Evolutionary conservation across 305 asterid genomes (phyloP).

Genomic region (Fraxinus ornus): DNA sequence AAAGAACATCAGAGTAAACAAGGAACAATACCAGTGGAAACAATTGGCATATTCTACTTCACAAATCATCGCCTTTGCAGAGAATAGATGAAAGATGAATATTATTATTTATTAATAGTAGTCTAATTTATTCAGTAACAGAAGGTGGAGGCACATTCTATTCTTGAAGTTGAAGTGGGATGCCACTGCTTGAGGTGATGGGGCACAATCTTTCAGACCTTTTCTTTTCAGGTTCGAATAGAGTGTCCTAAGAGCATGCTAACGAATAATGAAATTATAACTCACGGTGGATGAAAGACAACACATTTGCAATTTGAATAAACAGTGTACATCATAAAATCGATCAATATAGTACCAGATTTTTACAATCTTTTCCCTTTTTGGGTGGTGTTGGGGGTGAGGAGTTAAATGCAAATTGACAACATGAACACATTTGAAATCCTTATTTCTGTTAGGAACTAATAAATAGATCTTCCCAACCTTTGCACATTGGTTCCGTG

Average conservation of each 20-base stretch:
- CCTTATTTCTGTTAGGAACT: not conserved
- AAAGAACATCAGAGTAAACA: not conserved
- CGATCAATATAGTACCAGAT: not conserved
- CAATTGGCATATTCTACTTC: not conserved
- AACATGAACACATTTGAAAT: not conserved
- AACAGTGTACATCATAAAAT: not conserved
- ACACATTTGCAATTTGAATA: not conserved
- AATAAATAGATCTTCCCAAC: constrained; percentile 40
- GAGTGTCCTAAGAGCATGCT: not conserved
- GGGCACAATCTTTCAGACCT: not conserved
- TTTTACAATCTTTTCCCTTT: not conserved
- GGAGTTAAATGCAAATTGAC: not conserved
- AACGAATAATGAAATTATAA: not conserved
- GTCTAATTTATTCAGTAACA: not conserved
- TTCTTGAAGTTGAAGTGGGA: not conserved
- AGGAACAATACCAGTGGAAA: not conserved
- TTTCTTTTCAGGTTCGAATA: not conserved
- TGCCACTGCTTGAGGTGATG: not conserved
- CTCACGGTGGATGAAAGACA: not conserved
- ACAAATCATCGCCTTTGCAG: not conserved
- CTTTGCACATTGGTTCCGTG: constrained; percentile 95
- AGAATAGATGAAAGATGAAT: not conserved
- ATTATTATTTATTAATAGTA: not conserved
- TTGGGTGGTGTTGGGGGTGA: not conserved
- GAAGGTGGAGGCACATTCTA: not conserved